Evolutionary conservation across 2,329 filamentous ascomycete genomes (phyloP), one percentile per base, ranked within the genome.

Genomic region (Fusarium sp.): DNA sequence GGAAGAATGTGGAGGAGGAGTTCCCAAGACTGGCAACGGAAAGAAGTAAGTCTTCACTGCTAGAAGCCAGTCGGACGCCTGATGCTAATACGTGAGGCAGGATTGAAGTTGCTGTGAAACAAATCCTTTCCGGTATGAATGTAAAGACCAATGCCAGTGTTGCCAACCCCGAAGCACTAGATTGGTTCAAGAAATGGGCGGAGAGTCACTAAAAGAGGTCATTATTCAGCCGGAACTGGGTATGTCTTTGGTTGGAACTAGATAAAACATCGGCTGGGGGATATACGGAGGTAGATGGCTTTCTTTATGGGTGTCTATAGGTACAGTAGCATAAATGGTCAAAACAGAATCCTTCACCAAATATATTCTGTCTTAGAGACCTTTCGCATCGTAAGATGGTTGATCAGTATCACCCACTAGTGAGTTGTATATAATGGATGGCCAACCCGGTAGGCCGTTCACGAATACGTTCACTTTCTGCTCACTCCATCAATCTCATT

Each of bases 101-200:
- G 80, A 93, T 99, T 61, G 95, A 99, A 78, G 94, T 96, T 46
- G 93, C 93, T 0, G 95, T 98, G 7, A 98, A 98, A 83, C 94
- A 97, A 79, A 97, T 98, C 43, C 81, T 99, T 2, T 97, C 93
- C 26, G 95, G 94, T 0, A 82, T 94, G 78, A 88, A 92, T 51
- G 89, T 97, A 68, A 94, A 94, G 82, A 96, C 93, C 0, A 94
- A 93, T 47, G 94, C 94, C 0, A 96, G 93, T 74, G 94, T 98
- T n/a, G 93, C 93, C 6, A 98, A 98, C 77, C 90, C 92, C 3
- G 91, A 90, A 69, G 94, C 94, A 68, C 79, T 99, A 69, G 90
- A 93, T 39, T 98, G 93, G 91, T 98, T 97, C 79, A 86, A 88
- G 68, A 80, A 85, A 30, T 98, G 95, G 95, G 87, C 90, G 14